Conservation (phyloP, 169 alveolate genomes). For the Plasmodium vivax region DNA sequence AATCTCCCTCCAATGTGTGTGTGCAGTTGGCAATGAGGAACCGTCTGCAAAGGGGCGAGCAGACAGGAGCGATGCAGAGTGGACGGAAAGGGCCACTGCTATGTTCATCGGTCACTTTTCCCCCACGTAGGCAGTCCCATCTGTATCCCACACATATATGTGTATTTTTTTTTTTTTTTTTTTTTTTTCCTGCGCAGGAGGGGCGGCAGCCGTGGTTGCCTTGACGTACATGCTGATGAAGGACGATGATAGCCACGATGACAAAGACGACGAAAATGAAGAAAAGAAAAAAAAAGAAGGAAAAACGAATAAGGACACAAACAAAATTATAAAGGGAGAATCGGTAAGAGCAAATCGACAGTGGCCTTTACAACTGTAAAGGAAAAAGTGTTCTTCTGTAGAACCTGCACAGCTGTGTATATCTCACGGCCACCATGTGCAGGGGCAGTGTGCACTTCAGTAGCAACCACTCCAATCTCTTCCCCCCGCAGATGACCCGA, state of each 20-base stretch:
- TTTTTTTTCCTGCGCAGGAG: constrained; percentile 56
- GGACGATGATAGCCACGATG: constrained; percentile 76
- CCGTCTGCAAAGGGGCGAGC: background rate
- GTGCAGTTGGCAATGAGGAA: background rate
- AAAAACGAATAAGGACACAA: constrained; percentile 16
- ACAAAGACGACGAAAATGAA: constrained; percentile 57
- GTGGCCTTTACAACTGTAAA: background rate
- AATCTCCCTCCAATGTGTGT: background rate
- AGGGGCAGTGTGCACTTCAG: background rate
- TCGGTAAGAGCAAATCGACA: constrained; percentile 19
- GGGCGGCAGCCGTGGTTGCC: constrained; percentile 82
- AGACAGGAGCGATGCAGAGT: background rate
- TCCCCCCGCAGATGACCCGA: constrained; percentile 72
- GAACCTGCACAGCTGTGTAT: background rate
- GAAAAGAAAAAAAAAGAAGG: constrained; percentile 25
- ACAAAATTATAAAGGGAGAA: constrained; percentile 59
- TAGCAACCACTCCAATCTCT: background rate
- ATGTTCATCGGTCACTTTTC: too few relatives aligned
- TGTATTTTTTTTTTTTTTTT: too few relatives aligned
- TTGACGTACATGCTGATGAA: constrained; percentile 76
- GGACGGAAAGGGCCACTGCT: background rate
- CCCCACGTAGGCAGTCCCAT: background rate
- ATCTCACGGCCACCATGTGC: background rate
- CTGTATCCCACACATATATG: background rate
- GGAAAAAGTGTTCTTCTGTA: background rate